Percentiles rank a stretch among this genome's conserved stretches.
Evolutionary conservation across 768 basidiomycete species (phyloP).

Genomic region (Pleurotus salmoneostramineus): DNA sequence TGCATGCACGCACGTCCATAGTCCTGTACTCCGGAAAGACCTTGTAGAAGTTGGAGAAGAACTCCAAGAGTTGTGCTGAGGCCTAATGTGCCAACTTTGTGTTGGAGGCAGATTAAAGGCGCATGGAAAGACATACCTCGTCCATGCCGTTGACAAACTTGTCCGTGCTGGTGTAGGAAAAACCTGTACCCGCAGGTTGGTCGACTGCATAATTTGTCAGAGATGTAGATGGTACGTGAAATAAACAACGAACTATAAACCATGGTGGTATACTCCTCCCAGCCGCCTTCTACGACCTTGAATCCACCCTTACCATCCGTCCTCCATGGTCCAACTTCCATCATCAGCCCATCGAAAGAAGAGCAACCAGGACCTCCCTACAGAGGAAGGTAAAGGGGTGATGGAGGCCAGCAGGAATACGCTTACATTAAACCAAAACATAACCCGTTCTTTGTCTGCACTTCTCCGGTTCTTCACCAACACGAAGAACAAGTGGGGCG

Average conservation of each 20-base stretch:
- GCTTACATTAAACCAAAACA: constrained; percentile 97
- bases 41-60: constrained; percentile 82
- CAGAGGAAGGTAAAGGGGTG: constrained; percentile 1
- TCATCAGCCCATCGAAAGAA: constrained; percentile 95
- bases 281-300: constrained; percentile 77
- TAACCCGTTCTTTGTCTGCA: constrained; percentile 86
- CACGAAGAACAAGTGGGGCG: constrained; percentile 84
- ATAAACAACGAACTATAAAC: constrained; percentile 69
- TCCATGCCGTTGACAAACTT: constrained; percentile 76
- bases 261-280: constrained; percentile 96
- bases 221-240: background rate
- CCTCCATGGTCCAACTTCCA: constrained; percentile 96
- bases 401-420: background rate
- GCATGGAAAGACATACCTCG: constrained; percentile 36
- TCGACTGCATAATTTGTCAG: constrained; percentile 59
- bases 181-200: constrained; percentile 95
- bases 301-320: constrained; percentile 71
- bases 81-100: constrained; percentile 42
- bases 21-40: constrained; percentile 86
- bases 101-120: background rate
- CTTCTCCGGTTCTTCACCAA: constrained; percentile 81
- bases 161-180: constrained; percentile 86
- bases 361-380: constrained; percentile 98
- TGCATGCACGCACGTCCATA: constrained; percentile 65
- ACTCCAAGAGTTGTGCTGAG: constrained; percentile 73